Percentiles rank a stretch among this genome's conserved stretches.
Conservation (phyloP, 257 asterid genomes). For the Marsdenia floribunda region DNA sequence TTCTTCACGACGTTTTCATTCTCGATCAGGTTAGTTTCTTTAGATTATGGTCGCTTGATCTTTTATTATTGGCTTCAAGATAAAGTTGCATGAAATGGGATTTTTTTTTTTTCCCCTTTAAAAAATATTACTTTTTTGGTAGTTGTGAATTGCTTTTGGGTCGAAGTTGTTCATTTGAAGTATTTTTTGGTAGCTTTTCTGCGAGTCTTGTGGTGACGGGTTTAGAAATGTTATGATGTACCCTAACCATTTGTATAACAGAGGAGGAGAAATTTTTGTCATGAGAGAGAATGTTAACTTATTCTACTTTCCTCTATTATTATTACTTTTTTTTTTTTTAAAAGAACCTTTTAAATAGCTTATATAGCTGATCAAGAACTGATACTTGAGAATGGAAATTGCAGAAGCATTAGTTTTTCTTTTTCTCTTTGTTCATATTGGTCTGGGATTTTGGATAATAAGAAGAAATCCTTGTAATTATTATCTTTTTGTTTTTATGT, state of each 20-base stretch:
- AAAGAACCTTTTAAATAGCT: not conserved
- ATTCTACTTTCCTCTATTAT: not conserved
- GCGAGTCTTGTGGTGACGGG: not conserved
- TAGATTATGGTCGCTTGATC: too few relatives aligned
- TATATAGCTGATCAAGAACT: not conserved
- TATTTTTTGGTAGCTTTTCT: too few relatives aligned
- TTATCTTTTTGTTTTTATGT: not conserved
- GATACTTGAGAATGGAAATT: constrained; percentile 4
- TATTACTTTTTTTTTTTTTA: too few relatives aligned
- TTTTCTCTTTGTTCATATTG: not conserved
- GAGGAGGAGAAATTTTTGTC: not conserved
- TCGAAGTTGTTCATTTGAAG: not conserved
- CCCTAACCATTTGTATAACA: too few relatives aligned
- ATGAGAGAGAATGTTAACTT: not conserved
- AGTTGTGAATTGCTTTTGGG: not conserved
- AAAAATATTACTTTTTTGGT: not conserved
- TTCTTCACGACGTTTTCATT: constrained; percentile 52
- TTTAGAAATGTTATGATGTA: too few relatives aligned
- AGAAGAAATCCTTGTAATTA: not conserved
- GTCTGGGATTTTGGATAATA: not conserved
- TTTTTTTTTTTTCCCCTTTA: not conserved
- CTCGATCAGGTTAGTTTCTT: constrained; percentile 63
- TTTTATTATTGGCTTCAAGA: not conserved
- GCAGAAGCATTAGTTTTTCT: not conserved
- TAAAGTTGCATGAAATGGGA: constrained; percentile 9